phyloP scores from a whole-genome alignment of 805 yeast species.

The Lachancea quebecensis region DNA sequence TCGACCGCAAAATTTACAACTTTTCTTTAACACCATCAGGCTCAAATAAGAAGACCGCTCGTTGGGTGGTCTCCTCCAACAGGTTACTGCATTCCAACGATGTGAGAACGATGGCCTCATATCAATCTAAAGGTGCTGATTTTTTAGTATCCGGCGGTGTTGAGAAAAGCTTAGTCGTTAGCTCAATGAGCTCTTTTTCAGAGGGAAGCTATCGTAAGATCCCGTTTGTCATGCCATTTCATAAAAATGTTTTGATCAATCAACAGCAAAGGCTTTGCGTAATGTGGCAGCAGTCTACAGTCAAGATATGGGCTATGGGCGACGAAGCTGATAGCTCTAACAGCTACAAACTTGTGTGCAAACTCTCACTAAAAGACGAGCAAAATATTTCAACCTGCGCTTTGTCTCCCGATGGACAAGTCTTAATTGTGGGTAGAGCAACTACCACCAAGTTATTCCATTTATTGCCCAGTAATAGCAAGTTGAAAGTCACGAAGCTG shows the following conservation, averaged over 20 bases:
- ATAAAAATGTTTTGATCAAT: constrained; percentile 45
- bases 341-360: constrained; percentile 49
- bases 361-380: constrained; percentile 61
- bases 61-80: constrained; percentile 74
- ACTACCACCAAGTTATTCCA: constrained; percentile 62
- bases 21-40: constrained; percentile 35
- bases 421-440: constrained; percentile 66
- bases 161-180: constrained; percentile 58
- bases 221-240: constrained; percentile 50
- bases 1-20: constrained; percentile 83
- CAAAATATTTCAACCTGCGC: constrained; percentile 70
- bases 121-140: constrained; percentile 60
- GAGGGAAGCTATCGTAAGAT: constrained; percentile 69
- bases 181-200: constrained; percentile 57
- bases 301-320: constrained; percentile 71
- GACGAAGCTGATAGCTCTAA: constrained; percentile 24
- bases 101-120: constrained; percentile 66
- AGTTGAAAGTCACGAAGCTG: constrained; percentile 46
- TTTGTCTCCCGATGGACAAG: constrained; percentile 56
- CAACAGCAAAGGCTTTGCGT: constrained; percentile 45
- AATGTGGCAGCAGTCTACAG: constrained; percentile 75
- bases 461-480: constrained; percentile 38
- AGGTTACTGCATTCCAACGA: constrained; percentile 82
- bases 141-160: constrained; percentile 79
- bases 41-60: constrained; percentile 22